Evolutionary conservation across 345 rosid species (phyloP), one percentile per base, ranked within the genome.

Genomic region (Arabis alpina): DNA sequence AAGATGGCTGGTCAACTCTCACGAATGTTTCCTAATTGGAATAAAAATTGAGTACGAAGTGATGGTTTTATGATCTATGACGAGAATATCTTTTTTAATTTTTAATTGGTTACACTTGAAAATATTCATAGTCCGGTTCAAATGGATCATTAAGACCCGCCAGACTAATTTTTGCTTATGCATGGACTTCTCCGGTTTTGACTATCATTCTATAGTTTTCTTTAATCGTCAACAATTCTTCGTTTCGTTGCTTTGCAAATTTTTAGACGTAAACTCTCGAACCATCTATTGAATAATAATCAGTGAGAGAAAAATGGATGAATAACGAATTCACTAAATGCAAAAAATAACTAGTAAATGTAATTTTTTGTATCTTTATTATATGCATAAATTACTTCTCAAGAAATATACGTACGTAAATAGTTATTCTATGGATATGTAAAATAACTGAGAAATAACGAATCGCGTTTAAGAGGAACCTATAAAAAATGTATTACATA

Each of bases 1-100:
- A 72, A 48, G 71, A 55, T 72, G 59, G 52, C 70, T 72, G 70
- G 71, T 57, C 66, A 72, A 63, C 44, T 64, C 16, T 64, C 58
- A 40, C 15, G 59, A 40, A 40, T 64, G 43, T 27, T 61, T 64
- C 48, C 57, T 14, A 52, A 52, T 10, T 36, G 42, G 23, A 52
- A 51, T 61, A 4, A 48, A 70, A 15, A 16, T 10, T 13, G 30
- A 41, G 36, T 30, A 70, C 51, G 1, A 71, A 61, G 19, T 70
- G 9, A 16, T 50, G 59, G 42, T 27, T 13, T 24, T 27, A 28
- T 59, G 40, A 40, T 39, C 32, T 59, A 7, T 59, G 43, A 39
- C 15, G 60, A 49, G 10, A 16, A 49, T 25, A 34, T 28, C 44
- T 60, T 16, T 16, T 56, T 5, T 24, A 23, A 27, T 49, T 13